A percentile compares a stretch with the other conserved stretches of the same genome.
phyloP scores from a whole-genome alignment of 1,284 basidiomycete species.

The Trametes sp. region DNA sequence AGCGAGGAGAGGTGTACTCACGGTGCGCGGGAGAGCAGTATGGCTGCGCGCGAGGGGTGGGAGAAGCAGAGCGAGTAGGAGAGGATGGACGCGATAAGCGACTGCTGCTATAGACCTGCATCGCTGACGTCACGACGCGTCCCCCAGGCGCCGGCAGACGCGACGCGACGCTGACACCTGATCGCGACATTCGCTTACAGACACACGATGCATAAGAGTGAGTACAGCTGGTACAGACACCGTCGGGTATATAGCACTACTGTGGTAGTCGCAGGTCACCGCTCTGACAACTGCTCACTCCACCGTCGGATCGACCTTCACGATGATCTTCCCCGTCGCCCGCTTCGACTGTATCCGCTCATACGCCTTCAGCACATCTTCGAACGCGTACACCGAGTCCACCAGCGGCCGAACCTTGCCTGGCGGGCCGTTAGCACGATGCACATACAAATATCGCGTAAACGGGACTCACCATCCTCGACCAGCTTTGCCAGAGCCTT shows the following conservation, averaged over 20 bases:
- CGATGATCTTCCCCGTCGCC: conserved; percentile 70
- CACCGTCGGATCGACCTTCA: conserved; percentile 36
- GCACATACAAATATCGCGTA: background rate
- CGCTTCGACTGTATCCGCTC: conserved; percentile 60
- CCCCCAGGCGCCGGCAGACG: conserved; percentile 5
- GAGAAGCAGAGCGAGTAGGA: background rate
- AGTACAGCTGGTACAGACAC: too few species aligned
- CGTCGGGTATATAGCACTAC: too few species aligned
- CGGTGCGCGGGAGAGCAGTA: background rate
- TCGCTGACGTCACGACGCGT: conserved; percentile 22
- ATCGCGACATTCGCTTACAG: conserved; percentile 14
- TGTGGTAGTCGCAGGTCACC: too few species aligned
- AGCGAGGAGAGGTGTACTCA: conserved; percentile 6
- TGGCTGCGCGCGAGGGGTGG: background rate
- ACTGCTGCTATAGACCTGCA: background rate
- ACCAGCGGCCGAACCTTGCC: conserved; percentile 65
- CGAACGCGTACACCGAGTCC: conserved; percentile 66
- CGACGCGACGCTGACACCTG: conserved; percentile 25
- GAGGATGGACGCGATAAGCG: conserved; percentile 6
- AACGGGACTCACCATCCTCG: conserved; percentile 48
- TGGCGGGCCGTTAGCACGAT: conserved; percentile 24
- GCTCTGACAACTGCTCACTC: background rate
- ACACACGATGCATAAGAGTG: too few species aligned
- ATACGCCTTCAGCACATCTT: conserved; percentile 66
- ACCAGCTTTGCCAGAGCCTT: conserved; percentile 48